Conservation (phyloP, 106 monocot genomes). For the Dioscorea zingiberensis region DNA sequence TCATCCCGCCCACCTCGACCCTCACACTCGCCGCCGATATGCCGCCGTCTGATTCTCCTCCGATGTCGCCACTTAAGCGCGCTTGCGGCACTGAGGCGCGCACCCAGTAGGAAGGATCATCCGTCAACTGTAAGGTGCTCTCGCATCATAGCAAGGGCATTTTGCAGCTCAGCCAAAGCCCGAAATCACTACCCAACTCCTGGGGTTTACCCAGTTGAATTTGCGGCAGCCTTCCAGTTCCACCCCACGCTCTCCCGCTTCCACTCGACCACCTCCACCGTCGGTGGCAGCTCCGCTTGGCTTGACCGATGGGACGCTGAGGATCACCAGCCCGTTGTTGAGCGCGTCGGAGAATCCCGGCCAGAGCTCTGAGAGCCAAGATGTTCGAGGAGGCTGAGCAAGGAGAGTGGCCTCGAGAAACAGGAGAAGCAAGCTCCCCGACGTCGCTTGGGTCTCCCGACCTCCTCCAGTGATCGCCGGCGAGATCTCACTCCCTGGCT, state of each 20-base stretch:
- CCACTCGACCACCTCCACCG: slow-evolving; percentile 29
- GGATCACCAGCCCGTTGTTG: slow-evolving; percentile 27
- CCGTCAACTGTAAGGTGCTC: slow-evolving; percentile 35
- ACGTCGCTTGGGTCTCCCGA: slow-evolving; percentile 82
- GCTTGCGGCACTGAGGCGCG: too few relatives aligned
- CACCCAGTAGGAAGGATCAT: slow-evolving; percentile 2
- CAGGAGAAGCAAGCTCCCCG: slow-evolving; percentile 21
- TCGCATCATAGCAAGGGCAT: slow-evolving; percentile 41
- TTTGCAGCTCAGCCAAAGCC: slow-evolving; percentile 49
- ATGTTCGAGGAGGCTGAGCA: slow-evolving; percentile 69
- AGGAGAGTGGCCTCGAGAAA: slow-evolving; percentile 37
- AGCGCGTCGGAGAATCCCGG: slow-evolving; percentile 83
- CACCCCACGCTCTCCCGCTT: slow-evolving; percentile 22
- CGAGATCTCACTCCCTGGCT: too few relatives aligned
- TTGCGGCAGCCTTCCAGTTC: background rate
- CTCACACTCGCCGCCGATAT: slow-evolving; percentile 44
- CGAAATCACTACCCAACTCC: slow-evolving; percentile 20
- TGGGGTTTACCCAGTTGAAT: slow-evolving; percentile 22
- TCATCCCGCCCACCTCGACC: slow-evolving; percentile 30
- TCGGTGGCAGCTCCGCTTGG: background rate
- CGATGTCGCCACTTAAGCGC: slow-evolving; percentile 36
- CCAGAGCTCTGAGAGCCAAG: slow-evolving; percentile 69
- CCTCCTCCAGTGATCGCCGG: slow-evolving; percentile 37
- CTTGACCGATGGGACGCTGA: slow-evolving; percentile 7
- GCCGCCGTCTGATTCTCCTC: slow-evolving; percentile 50